These are phyloP conservation scores for Botrytis fragariae DNA, from an alignment of 2,329 filamentous ascomycete genomes.

Conservation along the genomic window DNA sequence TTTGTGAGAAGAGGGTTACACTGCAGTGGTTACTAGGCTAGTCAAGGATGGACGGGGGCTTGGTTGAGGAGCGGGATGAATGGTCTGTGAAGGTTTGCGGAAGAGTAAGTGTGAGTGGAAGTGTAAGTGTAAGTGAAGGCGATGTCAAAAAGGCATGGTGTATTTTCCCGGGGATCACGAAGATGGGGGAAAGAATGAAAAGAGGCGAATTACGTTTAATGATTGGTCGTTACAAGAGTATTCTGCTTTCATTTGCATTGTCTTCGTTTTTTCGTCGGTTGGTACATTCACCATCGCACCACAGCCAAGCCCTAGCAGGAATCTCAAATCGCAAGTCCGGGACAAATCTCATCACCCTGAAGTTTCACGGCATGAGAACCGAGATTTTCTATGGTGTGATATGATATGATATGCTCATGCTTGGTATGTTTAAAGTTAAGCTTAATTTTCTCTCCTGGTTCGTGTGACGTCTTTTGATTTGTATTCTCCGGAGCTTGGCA, in stretches of 20 bases:
- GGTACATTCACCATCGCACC: too few species aligned
- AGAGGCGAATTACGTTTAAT: neutral
- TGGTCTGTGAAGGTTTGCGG: neutral
- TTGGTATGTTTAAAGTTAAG: neutral
- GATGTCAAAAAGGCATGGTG: neutral
- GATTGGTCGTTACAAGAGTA: neutral
- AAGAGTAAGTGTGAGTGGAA: neutral
- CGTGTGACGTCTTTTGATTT: neutral
- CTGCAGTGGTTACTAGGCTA: neutral
- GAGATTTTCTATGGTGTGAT: neutral
- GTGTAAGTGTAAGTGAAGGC: neutral
- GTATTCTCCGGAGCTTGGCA: neutral
- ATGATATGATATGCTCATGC: neutral
- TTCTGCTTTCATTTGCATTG: neutral
- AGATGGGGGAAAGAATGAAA: neutral
- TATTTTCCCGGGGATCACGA: neutral
- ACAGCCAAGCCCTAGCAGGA: neutral
- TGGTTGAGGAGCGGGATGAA: neutral
- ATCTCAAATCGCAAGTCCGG: neutral
- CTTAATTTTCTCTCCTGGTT: neutral
- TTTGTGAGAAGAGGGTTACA: neutral
- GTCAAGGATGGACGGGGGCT: neutral
- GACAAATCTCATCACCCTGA: fast-evolving
- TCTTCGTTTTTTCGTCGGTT: fast-evolving
- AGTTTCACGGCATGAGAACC: neutral